phyloP scores from a whole-genome alignment of 2,329 filamentous ascomycete genomes.

The Cylindrodendrum hubeiense region DNA sequence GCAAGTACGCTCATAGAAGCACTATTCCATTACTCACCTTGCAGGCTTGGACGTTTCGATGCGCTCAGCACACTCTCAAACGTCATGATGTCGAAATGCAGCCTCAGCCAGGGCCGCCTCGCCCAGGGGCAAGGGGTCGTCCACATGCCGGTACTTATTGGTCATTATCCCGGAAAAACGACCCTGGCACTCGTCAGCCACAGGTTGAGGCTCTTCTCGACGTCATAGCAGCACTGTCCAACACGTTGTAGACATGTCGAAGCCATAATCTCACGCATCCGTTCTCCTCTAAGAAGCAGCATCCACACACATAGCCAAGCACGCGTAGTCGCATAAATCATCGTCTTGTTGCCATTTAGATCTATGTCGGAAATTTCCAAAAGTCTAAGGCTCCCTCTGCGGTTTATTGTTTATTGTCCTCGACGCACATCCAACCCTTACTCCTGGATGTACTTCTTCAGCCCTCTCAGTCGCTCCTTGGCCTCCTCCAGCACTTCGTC shows the following conservation, averaged over 20 bases:
- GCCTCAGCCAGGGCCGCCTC: neutral
- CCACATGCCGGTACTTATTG: neutral
- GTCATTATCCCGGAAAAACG: neutral
- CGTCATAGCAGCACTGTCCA: neutral
- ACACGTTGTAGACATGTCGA: neutral
- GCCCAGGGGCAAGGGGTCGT: neutral
- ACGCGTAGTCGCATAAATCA: neutral
- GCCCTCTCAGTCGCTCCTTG: constrained; percentile 78
- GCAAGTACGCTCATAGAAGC: neutral
- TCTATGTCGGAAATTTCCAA: constrained; percentile 25
- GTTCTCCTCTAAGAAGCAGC: neutral
- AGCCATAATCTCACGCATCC: neutral
- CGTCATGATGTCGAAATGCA: neutral
- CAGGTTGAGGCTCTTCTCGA: neutral
- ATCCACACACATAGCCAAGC: neutral
- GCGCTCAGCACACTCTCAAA: neutral
- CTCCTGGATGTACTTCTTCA: constrained; percentile 76
- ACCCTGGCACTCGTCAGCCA: neutral
- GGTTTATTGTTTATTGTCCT: constrained; percentile 12
- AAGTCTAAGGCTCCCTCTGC: constrained; percentile 1
- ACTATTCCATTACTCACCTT: neutral
- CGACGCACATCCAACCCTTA: constrained; percentile 16
- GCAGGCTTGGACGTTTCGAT: neutral
- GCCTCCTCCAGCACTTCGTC: constrained; percentile 85
- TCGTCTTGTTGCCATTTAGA: constrained; percentile 1